phyloP scores from a whole-genome alignment of 2,329 filamentous ascomycete species.

The Paecilomyces niveus region DNA sequence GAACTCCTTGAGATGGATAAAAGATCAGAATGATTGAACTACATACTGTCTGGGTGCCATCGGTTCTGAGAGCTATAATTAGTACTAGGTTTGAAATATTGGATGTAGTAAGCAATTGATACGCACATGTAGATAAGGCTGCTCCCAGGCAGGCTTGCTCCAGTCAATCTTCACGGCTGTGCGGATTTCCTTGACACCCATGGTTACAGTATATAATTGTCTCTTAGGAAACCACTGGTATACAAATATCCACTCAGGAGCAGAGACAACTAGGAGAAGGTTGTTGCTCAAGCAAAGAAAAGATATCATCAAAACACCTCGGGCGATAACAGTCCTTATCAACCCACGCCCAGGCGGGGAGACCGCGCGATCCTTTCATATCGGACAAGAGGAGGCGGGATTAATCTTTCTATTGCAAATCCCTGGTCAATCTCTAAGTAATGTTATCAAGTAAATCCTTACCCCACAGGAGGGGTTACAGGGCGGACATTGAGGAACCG shows the following conservation, averaged over 20 bases:
- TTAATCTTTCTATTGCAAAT: neutral
- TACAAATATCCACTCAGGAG: neutral
- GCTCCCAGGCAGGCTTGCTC: conserved; percentile 62
- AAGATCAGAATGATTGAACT: neutral
- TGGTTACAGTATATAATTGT: conserved; percentile 8
- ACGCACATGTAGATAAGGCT: conserved; percentile 63
- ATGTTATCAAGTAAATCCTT: neutral
- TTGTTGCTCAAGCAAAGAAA: neutral
- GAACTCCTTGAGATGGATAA: neutral
- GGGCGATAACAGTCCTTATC: neutral
- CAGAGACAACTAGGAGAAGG: neutral
- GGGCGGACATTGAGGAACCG: neutral
- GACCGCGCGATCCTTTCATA: neutral
- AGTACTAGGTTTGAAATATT: conserved; percentile 2
- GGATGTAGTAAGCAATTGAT: conserved; percentile 6
- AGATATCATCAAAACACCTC: neutral
- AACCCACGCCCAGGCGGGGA: neutral
- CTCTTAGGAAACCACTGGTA: neutral
- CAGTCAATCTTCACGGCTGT: conserved; percentile 67
- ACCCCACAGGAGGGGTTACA: neutral
- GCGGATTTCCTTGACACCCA: conserved; percentile 48
- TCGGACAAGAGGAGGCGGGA: neutral
- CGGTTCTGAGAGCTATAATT: conserved; percentile 57
- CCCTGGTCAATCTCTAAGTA: neutral
- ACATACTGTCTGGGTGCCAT: conserved; percentile 83